phyloP scores from a whole-genome alignment of 2,329 filamentous ascomycete species.

The Venturia pyrina region DNA sequence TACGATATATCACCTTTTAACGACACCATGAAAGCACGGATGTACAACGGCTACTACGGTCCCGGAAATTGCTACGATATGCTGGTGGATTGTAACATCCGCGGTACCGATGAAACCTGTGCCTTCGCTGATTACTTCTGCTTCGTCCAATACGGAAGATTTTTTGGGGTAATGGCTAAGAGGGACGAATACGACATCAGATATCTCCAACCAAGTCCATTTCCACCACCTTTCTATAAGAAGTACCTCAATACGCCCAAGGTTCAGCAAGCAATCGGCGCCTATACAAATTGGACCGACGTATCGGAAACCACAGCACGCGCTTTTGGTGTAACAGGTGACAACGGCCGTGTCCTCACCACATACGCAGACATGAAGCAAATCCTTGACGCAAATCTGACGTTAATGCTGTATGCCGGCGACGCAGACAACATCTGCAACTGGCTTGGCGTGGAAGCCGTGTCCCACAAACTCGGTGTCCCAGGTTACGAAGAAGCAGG shows the following conservation, averaged over 20 bases:
- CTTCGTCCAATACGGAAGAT: conserved; percentile 39
- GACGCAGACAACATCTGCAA: conserved; percentile 42
- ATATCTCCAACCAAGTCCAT: conserved; percentile 45
- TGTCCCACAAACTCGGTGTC: conserved; percentile 30
- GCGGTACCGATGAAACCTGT: conserved; percentile 43
- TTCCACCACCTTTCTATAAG: conserved; percentile 45
- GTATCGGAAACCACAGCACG: conserved; percentile 33
- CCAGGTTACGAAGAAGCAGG: conserved; percentile 35
- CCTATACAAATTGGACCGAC: conserved; percentile 47
- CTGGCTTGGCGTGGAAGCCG: conserved; percentile 34
- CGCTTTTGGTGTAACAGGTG: conserved; percentile 39
- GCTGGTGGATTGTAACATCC: conserved; percentile 44
- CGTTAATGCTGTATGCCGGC: conserved; percentile 35
- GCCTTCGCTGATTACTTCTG: conserved; percentile 47
- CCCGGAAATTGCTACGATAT: conserved; percentile 50
- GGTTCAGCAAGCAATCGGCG: conserved; percentile 45
- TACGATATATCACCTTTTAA: conserved; percentile 47
- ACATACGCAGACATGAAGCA: conserved; percentile 32
- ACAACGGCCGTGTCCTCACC: conserved; percentile 36
- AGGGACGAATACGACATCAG: conserved; percentile 53
- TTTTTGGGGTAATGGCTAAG: conserved; percentile 41
- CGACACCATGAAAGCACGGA: conserved; percentile 36
- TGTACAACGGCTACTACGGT: conserved; percentile 53
- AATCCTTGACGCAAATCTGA: conserved; percentile 30
- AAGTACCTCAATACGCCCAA: conserved; percentile 48